Conservation (phyloP, 768 basidiomycete species). For the Kwoniella europaea region DNA sequence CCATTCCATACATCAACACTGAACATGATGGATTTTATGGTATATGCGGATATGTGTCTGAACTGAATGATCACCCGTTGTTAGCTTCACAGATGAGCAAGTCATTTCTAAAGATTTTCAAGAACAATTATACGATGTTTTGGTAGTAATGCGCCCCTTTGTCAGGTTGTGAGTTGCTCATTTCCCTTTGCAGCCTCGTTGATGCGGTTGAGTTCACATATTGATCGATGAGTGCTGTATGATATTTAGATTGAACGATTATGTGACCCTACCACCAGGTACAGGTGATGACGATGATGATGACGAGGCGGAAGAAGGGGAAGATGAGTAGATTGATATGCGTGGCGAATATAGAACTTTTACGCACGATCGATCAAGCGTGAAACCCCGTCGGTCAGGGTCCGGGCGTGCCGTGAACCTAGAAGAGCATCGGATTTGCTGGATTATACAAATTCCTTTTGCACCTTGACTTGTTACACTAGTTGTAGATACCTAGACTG, state of each 20-base stretch:
- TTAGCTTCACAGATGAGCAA: slow-evolving; percentile 75
- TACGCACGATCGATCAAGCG: too few species aligned
- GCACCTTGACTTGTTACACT: too few species aligned
- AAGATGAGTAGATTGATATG: slow-evolving; percentile 4
- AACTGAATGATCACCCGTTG: neutral
- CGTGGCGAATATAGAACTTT: too few species aligned
- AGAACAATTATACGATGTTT: slow-evolving; percentile 66
- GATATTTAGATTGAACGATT: slow-evolving; percentile 41
- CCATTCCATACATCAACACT: neutral
- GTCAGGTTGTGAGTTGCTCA: slow-evolving; percentile 63
- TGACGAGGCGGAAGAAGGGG: slow-evolving; percentile 26
- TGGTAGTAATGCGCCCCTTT: slow-evolving; percentile 70
- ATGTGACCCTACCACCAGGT: slow-evolving; percentile 30
- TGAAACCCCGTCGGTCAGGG: too few species aligned
- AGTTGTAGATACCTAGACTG: too few species aligned
- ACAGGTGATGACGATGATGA: slow-evolving; percentile 12
- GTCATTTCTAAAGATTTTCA: slow-evolving; percentile 72
- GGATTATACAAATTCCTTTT: too few species aligned
- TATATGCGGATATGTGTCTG: neutral
- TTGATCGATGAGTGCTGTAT: too few species aligned
- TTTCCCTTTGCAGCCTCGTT: too few species aligned
- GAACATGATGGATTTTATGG: too few species aligned
- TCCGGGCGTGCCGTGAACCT: too few species aligned
- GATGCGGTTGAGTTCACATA: neutral
- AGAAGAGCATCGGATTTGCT: too few species aligned